These are phyloP conservation scores for Sindora glabra DNA, from an alignment of 306 rosid species.

Conservation along the genomic window DNA sequence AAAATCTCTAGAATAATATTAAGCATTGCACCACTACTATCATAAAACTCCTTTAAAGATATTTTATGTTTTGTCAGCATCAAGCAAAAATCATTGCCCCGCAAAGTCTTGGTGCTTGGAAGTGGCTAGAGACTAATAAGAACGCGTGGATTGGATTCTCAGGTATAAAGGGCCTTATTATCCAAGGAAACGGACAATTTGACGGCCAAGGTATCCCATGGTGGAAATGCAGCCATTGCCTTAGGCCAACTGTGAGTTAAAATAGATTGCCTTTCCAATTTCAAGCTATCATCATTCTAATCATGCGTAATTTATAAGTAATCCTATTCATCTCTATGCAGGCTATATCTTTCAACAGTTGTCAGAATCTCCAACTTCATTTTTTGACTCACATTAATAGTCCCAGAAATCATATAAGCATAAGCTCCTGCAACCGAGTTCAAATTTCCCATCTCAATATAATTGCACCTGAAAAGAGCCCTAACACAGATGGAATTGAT, in stretches of 20 bases:
- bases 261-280: too few relatives aligned
- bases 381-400: constrained; percentile 13
- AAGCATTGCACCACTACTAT: too few relatives aligned
- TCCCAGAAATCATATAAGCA: constrained; percentile 26
- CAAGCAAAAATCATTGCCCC: constrained; percentile 34
- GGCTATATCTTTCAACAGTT: constrained; percentile 4
- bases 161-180: constrained; percentile 8
- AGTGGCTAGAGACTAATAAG: background rate
- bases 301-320: too few relatives aligned
- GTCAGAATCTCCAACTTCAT: constrained; percentile 15
- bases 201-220: constrained; percentile 49
- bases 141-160: constrained; percentile 12
- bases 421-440: background rate
- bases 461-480: constrained; percentile 35
- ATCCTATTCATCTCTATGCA: background rate
- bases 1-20: too few relatives aligned
- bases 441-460: constrained; percentile 7
- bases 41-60: too few relatives aligned
- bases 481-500: constrained; percentile 57
- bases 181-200: constrained; percentile 30
- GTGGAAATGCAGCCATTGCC: constrained; percentile 21
- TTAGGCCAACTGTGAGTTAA: constrained; percentile 23
- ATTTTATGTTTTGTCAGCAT: too few relatives aligned
- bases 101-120: constrained; percentile 2
- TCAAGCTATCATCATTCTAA: too few relatives aligned